Base-by-base conservation (phyloP, 1,139 yeast genomes). In the Candida pseudoviswanathii region DNA sequence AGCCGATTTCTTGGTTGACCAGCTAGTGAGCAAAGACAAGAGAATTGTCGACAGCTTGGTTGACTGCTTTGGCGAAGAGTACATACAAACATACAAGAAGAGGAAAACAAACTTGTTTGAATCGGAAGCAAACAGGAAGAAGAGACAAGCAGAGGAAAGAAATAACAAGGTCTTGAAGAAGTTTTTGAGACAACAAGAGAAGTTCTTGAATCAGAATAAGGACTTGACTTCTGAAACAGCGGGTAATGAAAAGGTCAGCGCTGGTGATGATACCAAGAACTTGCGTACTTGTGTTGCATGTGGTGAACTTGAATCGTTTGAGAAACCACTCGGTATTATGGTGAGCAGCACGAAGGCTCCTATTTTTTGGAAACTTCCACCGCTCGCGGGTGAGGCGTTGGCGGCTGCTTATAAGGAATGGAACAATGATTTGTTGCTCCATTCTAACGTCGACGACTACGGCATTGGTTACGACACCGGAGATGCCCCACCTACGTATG, bases 271-370 rank as follows among this genome's bases (percentile, higher is more conserved):
- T 9, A 22, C 49, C 4, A 30, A 42, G 9, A 26, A 10, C 2
- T 45, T 52, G 10, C 64, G 82, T 51, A 65, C 66, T 1, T 87
- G 95, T 68, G 86, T 87, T 1, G 61, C 84, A 11, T 87, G 95
- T 66, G 90, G 87, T 49, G 86, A 82, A 52, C 67, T 74, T 0
- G 84, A 80, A 50, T 67, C 73, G 7, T 52, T 61, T 24, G 71
- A 71, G 25, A 72, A 77, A 9, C 57, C 75, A 0, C 81, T 86
- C 64, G 89, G 88, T 4, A 63, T 82, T n/a, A 75, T 84, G n/a
- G 75, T 74, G 3, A 67, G 71, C 29, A 59, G 70, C 1, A 61
- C 71, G 0, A 59, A 62, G 5, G 65, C 80, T 0, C 67, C 80
- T 2, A 63, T 69, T 0, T 75, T 81, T 48, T 78, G 85, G 81